phyloP scores from a whole-genome alignment of 345 rosid species.

The Gossypium sturtianum region DNA sequence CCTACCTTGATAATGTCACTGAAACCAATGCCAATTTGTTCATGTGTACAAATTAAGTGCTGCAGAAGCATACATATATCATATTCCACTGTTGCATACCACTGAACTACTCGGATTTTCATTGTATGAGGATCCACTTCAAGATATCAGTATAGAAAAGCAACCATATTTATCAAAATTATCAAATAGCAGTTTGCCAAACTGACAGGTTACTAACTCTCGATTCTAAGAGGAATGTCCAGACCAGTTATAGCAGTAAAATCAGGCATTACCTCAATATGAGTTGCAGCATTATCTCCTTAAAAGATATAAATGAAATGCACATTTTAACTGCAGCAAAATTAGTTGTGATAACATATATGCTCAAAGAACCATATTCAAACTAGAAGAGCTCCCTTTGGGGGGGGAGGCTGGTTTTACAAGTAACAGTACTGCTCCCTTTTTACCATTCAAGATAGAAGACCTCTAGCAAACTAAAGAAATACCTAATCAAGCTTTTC shows the following conservation, averaged over 20 bases:
- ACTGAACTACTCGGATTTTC: neutral
- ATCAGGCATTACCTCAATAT: neutral
- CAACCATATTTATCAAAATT: neutral
- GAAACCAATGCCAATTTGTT: neutral
- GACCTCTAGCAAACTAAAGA: neutral
- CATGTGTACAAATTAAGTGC: neutral
- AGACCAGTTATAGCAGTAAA: neutral
- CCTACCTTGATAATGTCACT: neutral
- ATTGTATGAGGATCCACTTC: neutral
- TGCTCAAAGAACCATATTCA: neutral
- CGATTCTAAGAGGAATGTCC: neutral
- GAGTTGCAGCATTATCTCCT: neutral
- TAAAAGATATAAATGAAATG: neutral
- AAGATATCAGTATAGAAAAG: neutral
- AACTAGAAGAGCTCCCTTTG: neutral
- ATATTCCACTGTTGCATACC: too few species aligned
- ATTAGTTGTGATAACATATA: neutral
- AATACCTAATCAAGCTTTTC: neutral
- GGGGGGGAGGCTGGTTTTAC: neutral
- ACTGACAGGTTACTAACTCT: neutral
- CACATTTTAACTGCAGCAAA: neutral
- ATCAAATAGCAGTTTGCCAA: neutral
- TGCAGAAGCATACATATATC: neutral
- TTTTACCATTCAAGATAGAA: neutral
- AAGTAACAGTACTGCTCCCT: neutral